Percentiles rank a stretch among this genome's conserved stretches.
These are phyloP conservation scores for Sclerotiophoma versabilis DNA, from an alignment of 2,329 filamentous ascomycete genomes.

Conservation along the genomic window DNA sequence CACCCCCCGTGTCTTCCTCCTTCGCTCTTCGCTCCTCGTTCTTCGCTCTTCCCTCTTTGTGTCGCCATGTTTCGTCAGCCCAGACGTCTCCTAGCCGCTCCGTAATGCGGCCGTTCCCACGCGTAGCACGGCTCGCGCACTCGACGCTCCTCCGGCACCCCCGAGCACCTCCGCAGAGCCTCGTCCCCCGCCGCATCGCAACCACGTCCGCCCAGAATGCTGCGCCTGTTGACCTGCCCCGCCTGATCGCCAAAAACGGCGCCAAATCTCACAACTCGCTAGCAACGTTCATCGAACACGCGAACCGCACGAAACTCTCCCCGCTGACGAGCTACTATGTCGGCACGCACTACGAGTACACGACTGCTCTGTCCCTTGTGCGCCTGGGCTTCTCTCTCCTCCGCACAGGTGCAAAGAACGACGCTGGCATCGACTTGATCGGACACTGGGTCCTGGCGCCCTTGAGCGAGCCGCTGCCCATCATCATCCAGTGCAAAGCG, in stretches of 20 bases:
- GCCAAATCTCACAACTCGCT: constrained; percentile 67
- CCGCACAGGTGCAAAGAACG: constrained; percentile 70
- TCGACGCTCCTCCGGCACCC: constrained; percentile 30
- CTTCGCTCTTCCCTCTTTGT: constrained; percentile 8
- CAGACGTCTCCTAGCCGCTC: not conserved
- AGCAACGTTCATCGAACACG: constrained; percentile 70
- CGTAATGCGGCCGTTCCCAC: constrained; percentile 40
- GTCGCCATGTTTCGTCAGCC: constrained; percentile 34
- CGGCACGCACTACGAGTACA: constrained; percentile 82
- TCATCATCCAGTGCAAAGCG: constrained; percentile 74
- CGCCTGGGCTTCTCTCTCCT: constrained; percentile 69
- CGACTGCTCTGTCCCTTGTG: constrained; percentile 62
- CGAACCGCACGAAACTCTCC: constrained; percentile 63
- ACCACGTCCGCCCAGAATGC: constrained; percentile 34
- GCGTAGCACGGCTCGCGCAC: constrained; percentile 32
- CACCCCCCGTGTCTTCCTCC: not conserved
- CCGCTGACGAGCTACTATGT: constrained; percentile 67
- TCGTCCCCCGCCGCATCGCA: constrained; percentile 37
- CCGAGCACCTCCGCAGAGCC: constrained; percentile 28
- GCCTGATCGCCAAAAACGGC: constrained; percentile 37
- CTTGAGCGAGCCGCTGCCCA: constrained; percentile 46
- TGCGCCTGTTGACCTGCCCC: constrained; percentile 38
- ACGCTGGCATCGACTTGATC: constrained; percentile 77
- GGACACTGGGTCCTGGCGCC: constrained; percentile 69
- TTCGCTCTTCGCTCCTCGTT: too few species aligned